A percentile compares a stretch with the other conserved stretches of the same genome.
phyloP scores from a whole-genome alignment of 140 eudicot species.

The Erigeron philadelphicus region DNA sequence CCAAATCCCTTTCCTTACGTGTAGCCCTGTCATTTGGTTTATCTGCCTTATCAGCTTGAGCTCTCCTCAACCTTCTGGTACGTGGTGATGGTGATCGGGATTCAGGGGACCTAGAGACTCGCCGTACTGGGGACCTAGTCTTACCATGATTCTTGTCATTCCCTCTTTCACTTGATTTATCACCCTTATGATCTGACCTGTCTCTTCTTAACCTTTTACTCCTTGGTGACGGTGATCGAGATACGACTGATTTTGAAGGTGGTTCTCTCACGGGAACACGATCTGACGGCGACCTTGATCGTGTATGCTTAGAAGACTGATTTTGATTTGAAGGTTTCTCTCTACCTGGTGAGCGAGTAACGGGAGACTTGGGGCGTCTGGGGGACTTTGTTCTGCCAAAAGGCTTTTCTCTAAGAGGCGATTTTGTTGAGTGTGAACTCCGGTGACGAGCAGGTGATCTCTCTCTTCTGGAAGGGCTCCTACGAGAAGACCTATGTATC shows the following conservation, averaged over 20 bases:
- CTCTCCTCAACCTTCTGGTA: constrained; percentile 64
- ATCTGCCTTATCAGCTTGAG: constrained; percentile 49
- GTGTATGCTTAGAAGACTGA: constrained; percentile 34
- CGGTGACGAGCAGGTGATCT: constrained; percentile 59
- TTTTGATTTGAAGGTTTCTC: constrained; percentile 39
- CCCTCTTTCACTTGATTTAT: constrained; percentile 31
- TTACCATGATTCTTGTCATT: constrained; percentile 23
- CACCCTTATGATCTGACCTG: constrained; percentile 28
- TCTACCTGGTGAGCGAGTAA: constrained; percentile 39
- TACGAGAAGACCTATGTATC: constrained; percentile 48
- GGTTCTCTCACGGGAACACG: constrained; percentile 33
- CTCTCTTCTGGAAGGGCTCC: constrained; percentile 65
- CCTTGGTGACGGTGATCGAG: constrained; percentile 72
- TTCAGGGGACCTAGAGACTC: constrained; percentile 38
- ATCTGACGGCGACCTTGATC: constrained; percentile 40
- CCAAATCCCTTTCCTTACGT: constrained; percentile 46
- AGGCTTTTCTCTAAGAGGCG: constrained; percentile 42
- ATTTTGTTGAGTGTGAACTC: constrained; percentile 47
- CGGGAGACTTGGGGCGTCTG: constrained; percentile 45
- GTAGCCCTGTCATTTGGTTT: constrained; percentile 43
- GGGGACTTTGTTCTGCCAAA: constrained; percentile 49
- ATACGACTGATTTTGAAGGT: constrained; percentile 33
- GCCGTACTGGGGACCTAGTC: constrained; percentile 38
- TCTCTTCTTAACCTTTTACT: constrained; percentile 50
- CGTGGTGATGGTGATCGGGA: constrained; percentile 71